These are phyloP conservation scores for Tylopilus sp. DNA, from an alignment of 1,284 basidiomycete species.

Conservation along the genomic window DNA sequence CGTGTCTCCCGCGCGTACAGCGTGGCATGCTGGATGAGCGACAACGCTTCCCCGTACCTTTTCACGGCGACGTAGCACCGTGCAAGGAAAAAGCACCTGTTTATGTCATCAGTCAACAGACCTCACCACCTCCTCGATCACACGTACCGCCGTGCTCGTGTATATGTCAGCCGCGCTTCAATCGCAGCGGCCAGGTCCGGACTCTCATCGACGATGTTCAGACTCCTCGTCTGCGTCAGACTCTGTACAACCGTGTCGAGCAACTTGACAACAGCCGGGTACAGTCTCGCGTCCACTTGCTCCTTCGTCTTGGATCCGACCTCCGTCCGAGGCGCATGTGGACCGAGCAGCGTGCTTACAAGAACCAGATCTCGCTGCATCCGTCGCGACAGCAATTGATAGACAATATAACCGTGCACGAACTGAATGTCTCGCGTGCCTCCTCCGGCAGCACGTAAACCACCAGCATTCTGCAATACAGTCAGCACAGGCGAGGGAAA, in stretches of 20 bases:
- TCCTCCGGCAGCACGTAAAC: slow-evolving; percentile 29
- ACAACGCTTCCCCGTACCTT: slow-evolving; percentile 67
- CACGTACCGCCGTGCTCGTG: slow-evolving; percentile 67
- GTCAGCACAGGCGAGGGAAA: slow-evolving; percentile 6
- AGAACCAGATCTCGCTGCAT: slow-evolving; percentile 88
- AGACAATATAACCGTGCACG: slow-evolving; percentile 82
- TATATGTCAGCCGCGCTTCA: slow-evolving; percentile 71
- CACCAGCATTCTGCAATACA: slow-evolving; percentile 18
- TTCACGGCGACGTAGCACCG: slow-evolving; percentile 67
- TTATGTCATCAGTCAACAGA: slow-evolving; percentile 1
- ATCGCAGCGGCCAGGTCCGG: slow-evolving; percentile 75
- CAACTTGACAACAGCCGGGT: slow-evolving; percentile 83
- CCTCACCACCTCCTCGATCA: neutral
- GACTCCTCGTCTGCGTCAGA: slow-evolving; percentile 74
- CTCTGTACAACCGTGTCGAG: slow-evolving; percentile 84
- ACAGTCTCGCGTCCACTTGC: slow-evolving; percentile 62
- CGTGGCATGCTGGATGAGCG: slow-evolving; percentile 63
- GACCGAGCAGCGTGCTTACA: slow-evolving; percentile 56
- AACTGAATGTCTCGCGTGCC: slow-evolving; percentile 73
- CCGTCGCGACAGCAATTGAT: slow-evolving; percentile 80
- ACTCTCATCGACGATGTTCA: slow-evolving; percentile 85
- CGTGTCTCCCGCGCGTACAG: slow-evolving; percentile 70
- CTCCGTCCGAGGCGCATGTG: slow-evolving; percentile 33
- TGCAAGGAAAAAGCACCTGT: slow-evolving; percentile 66
- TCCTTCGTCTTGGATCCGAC: slow-evolving; percentile 42